A percentile compares a stretch with the other conserved stretches of the same genome.
phyloP scores from a whole-genome alignment of 1,284 basidiomycete species.

The Cerrena zonata region DNA sequence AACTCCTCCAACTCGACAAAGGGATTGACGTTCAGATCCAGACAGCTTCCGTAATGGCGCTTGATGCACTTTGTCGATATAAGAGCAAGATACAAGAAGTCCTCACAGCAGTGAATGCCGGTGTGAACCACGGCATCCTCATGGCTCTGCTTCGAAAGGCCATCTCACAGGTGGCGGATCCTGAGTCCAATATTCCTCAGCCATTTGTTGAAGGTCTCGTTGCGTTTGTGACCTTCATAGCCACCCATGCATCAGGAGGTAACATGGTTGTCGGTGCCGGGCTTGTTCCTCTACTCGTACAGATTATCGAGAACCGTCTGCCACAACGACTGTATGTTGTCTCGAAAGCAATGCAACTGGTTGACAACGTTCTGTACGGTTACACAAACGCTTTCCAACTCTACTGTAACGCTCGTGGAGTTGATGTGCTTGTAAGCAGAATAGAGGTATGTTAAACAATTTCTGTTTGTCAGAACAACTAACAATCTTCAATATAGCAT shows the following conservation, averaged over 20 bases:
- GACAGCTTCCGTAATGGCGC: conserved; percentile 78
- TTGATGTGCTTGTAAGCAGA: conserved; percentile 79
- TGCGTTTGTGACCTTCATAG: conserved; percentile 83
- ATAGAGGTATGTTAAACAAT: conserved; percentile 60
- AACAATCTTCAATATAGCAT: conserved; percentile 38
- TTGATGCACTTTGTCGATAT: conserved; percentile 88
- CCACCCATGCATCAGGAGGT: conserved; percentile 78
- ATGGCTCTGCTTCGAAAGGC: conserved; percentile 84
- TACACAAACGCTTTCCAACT: conserved; percentile 84
- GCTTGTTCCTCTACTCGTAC: conserved; percentile 82
- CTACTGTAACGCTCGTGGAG: conserved; percentile 81
- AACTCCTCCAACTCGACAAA: conserved; percentile 77
- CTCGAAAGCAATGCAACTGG: conserved; percentile 84
- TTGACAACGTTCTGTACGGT: conserved; percentile 90
- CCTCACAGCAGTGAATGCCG: conserved; percentile 85
- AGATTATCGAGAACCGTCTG: conserved; percentile 76
- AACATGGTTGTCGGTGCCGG: conserved; percentile 98
- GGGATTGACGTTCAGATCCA: conserved; percentile 67
- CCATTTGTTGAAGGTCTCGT: conserved; percentile 84
- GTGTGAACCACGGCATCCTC: conserved; percentile 91
- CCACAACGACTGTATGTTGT: conserved; percentile 65
- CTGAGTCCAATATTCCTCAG: conserved; percentile 64
- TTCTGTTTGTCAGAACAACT: conserved; percentile 4
- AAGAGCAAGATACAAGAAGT: conserved; percentile 82
- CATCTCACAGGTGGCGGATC: conserved; percentile 62